phyloP scores from a whole-genome alignment of 352 stramenopile species.

The Phytophthora ohioensis region DNA sequence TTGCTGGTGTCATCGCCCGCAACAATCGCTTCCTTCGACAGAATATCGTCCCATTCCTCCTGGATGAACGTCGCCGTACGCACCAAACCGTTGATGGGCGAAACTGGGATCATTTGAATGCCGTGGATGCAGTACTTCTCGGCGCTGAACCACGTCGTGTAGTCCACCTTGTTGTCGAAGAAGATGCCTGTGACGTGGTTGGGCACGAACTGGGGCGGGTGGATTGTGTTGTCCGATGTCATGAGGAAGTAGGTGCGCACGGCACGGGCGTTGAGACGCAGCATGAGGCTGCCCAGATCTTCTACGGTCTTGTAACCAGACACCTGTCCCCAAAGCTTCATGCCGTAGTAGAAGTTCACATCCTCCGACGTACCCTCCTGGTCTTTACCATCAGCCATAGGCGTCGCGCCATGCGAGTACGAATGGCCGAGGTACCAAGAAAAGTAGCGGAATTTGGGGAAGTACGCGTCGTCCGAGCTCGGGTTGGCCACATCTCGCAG shows the following conservation, averaged over 20 bases:
- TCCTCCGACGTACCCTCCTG: constrained; percentile 69
- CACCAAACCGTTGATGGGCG: constrained; percentile 74
- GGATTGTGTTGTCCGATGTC: constrained; percentile 55
- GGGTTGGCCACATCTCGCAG: constrained; percentile 70
- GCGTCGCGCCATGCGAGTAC: constrained; percentile 68
- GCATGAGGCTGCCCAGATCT: constrained; percentile 66
- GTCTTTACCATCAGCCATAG: constrained; percentile 73
- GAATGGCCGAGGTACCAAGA: constrained; percentile 70
- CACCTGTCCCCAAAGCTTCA: constrained; percentile 66
- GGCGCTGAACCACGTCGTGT: constrained; percentile 75
- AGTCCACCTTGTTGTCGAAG: constrained; percentile 61
- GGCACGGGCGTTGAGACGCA: constrained; percentile 58
- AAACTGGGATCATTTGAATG: constrained; percentile 83
- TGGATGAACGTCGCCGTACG: constrained; percentile 66
- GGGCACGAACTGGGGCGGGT: constrained; percentile 55
- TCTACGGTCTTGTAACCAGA: constrained; percentile 53
- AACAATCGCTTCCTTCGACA: constrained; percentile 73
- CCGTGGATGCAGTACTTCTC: constrained; percentile 81
- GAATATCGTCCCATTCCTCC: constrained; percentile 76
- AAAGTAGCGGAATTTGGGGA: constrained; percentile 67
- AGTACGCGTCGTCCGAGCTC: constrained; percentile 51
- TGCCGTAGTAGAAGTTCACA: constrained; percentile 75
- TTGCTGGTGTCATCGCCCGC: constrained; percentile 48
- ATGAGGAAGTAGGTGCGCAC: constrained; percentile 73
- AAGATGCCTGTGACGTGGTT: constrained; percentile 70